Percentiles rank a stretch among this genome's conserved stretches.
phyloP scores from a whole-genome alignment of 2,329 filamentous ascomycete genomes.

The Phialophora expanda region DNA sequence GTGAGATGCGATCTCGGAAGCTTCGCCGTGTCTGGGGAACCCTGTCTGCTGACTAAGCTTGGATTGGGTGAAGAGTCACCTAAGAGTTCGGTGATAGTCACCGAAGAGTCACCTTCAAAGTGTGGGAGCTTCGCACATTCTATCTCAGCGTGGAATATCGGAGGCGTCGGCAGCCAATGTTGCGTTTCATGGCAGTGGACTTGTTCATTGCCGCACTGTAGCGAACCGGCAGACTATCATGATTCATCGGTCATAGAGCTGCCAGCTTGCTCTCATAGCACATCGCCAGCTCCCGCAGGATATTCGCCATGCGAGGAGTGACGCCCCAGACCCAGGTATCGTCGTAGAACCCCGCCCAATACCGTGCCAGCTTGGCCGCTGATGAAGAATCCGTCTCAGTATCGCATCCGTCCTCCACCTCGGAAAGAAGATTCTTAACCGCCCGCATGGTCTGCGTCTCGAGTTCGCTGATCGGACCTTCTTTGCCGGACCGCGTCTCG shows the following conservation, averaged over 20 bases:
- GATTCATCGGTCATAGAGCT: conserved; percentile 3
- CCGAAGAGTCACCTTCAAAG: too few species aligned
- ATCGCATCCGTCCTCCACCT: conserved; percentile 39
- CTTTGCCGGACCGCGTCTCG: conserved; percentile 24
- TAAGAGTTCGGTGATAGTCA: too few species aligned
- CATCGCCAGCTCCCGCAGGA: conserved; percentile 36
- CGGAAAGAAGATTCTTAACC: conserved; percentile 39
- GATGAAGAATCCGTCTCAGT: conserved; percentile 29
- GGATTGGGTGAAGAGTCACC: not conserved
- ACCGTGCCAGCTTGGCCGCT: conserved; percentile 42
- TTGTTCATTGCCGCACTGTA: not conserved
- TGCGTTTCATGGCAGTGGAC: not conserved
- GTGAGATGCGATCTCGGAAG: not conserved
- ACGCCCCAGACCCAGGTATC: conserved; percentile 43
- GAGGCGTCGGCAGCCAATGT: not conserved
- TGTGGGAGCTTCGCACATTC: not conserved
- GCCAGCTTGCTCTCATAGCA: conserved; percentile 33
- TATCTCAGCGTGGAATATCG: not conserved
- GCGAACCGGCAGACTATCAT: not conserved
- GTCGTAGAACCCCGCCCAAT: conserved; percentile 42
- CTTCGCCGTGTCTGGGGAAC: not conserved
- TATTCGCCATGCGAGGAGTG: conserved; percentile 38
- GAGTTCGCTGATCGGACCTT: conserved; percentile 32
- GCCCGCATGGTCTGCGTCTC: conserved; percentile 41
- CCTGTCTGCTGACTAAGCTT: not conserved